phyloP scores from a whole-genome alignment of 192 early-diverging fungal genomes.

The Podila clonocystis region DNA sequence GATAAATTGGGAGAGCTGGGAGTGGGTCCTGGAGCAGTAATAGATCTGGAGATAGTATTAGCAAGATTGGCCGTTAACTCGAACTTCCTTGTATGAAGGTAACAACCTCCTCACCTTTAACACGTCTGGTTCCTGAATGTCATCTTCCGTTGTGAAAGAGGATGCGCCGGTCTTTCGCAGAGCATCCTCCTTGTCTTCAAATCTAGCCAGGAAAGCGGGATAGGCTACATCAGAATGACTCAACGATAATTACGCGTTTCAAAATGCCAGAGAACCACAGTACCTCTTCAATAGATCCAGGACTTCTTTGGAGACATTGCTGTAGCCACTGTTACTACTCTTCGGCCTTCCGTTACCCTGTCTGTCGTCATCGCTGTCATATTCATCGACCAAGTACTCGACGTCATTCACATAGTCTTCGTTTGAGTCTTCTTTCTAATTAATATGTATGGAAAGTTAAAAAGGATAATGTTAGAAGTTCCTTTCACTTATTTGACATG shows the following conservation, averaged over 20 bases:
- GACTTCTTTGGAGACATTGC: constrained; percentile 65
- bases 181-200: constrained; percentile 28
- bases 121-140: constrained; percentile 44
- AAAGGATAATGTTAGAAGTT: not conserved
- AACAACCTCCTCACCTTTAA: constrained; percentile 54
- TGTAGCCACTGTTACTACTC: constrained; percentile 29
- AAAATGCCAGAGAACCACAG: not conserved
- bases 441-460: not conserved
- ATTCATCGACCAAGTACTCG: constrained; percentile 68
- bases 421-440: constrained; percentile 31
- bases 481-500: not conserved
- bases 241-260: too few species aligned
- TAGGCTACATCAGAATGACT: too few species aligned
- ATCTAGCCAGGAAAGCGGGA: constrained; percentile 2
- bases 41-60: constrained; percentile 54
- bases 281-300: constrained; percentile 61
- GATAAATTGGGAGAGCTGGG: constrained; percentile 91
- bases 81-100: not conserved
- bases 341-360: constrained; percentile 5
- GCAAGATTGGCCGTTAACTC: not conserved
- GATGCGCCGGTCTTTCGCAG: not conserved
- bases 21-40: constrained; percentile 87
- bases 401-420: constrained; percentile 46
- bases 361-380: constrained; percentile 69
- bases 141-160: constrained; percentile 21